Base-by-base conservation (phyloP, 257 asterid species). In the Solanum neorickii region DNA sequence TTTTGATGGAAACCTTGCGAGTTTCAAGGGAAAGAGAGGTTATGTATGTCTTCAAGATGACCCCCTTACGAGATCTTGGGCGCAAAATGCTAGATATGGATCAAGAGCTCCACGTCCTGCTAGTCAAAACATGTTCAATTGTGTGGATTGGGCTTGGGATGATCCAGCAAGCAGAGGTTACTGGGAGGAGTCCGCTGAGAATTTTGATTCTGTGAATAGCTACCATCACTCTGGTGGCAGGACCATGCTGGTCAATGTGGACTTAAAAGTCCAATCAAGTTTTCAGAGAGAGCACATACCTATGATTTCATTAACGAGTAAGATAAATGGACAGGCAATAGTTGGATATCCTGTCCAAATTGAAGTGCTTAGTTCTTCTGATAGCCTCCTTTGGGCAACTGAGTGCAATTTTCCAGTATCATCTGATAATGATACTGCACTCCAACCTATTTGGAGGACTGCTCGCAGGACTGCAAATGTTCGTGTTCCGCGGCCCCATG, bases 401-500 rank as follows among this genome's bases (percentile, higher is more conserved):
- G 96, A 91, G 87, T 90, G 91, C 69, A 88, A 90, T 76, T 86
- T 66, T 85, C 92, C 94, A 29, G 96, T 92, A 86, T 85, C 89
- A 41, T 87, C 87, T 77, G 96, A 93, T 42, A 89, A 89, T 82
- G 95, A 92, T 78, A 73, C 92, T 52, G 77, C 94, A 27, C 96
- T 93, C 80, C 90, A 95, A 59, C 94, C 97, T 0, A 92, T 89
- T 31, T 97, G 99, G 99, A 93, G 94, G 88, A 97, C 99, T 13
- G 99, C 96, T 31, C 94, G 98, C 35, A 94, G 99, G 90, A 97
- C 99, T 18, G 97, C 99, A 41, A 95, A 93, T 88, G 90, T 89
- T 65, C 94, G 99, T 82, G 92, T 95, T 12, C 97, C 98, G 5
- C 98, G 99, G 74, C 94, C 98, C n/a, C 94, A 88, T 83, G 88